Evolutionary conservation across 352 stramenopile genomes (phyloP).

Genomic region (Phytophthora tentaculata): DNA sequence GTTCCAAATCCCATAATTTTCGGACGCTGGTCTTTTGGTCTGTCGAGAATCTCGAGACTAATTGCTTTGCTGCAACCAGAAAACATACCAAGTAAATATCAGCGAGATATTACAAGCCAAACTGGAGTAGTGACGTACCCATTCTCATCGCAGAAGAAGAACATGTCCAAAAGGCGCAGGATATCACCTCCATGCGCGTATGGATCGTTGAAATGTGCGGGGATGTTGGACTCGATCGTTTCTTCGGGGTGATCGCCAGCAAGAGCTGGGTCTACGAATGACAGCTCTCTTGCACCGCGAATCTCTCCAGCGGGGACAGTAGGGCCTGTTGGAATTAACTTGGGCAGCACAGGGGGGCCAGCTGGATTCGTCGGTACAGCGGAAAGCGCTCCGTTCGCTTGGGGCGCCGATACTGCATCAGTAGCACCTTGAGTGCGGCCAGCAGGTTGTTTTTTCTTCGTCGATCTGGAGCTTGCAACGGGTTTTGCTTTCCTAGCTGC

Average conservation of each 20-base stretch:
- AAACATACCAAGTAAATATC: constrained; percentile 2
- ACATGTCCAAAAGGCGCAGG: constrained; percentile 81
- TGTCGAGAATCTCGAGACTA: constrained; percentile 81
- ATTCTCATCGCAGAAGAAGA: constrained; percentile 88
- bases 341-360: constrained; percentile 47
- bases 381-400: constrained; percentile 11
- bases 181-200: constrained; percentile 69
- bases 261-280: constrained; percentile 44
- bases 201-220: constrained; percentile 70
- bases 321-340: constrained; percentile 64
- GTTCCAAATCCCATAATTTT: constrained; percentile 89
- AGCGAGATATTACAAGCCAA: constrained; percentile 8
- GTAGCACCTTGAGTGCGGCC: constrained; percentile 11
- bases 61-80: constrained; percentile 60
- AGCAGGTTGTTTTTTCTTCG: constrained; percentile 30
- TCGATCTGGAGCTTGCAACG: constrained; percentile 19
- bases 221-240: constrained; percentile 65
- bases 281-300: constrained; percentile 63
- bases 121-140: constrained; percentile 49
- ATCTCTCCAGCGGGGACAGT: constrained; percentile 67
- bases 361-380: background rate
- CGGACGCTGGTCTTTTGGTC: constrained; percentile 72
- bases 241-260: constrained; percentile 47
- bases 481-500: constrained; percentile 29
- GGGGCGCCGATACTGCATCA: constrained; percentile 2